Conservation (phyloP, 495 filamentous ascomycete species). For the Hypoxylon fuscum region DNA sequence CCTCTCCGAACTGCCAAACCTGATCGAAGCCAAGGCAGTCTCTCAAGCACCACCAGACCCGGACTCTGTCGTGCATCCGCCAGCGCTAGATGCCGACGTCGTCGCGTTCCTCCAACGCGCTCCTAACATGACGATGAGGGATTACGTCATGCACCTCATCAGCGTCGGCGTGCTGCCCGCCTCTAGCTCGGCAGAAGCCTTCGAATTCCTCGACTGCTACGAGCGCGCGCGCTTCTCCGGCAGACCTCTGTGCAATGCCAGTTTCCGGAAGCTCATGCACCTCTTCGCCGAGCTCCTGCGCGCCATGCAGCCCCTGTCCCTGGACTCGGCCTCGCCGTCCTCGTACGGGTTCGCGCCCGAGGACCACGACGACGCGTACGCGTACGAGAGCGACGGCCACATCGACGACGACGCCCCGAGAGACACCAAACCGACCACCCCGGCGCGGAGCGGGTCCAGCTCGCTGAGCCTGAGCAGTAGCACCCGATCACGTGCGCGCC, state of each 20-base stretch:
- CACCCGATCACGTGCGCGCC: slow-evolving; percentile 30
- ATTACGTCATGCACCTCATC: slow-evolving; percentile 79
- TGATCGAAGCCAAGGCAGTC: slow-evolving; percentile 93
- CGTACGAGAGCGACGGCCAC: slow-evolving; percentile 50
- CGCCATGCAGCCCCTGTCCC: slow-evolving; percentile 72
- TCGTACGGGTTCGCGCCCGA: slow-evolving; percentile 50
- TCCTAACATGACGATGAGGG: slow-evolving; percentile 76
- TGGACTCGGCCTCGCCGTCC: slow-evolving; percentile 59
- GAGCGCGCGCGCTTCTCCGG: slow-evolving; percentile 85
- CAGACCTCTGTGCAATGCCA: slow-evolving; percentile 60
- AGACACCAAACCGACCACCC: slow-evolving; percentile 41
- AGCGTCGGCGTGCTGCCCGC: slow-evolving; percentile 69
- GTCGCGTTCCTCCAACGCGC: slow-evolving; percentile 77
- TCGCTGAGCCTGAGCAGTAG: slow-evolving; percentile 42
- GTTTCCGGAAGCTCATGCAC: slow-evolving; percentile 86
- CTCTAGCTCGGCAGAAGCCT: slow-evolving; percentile 61
- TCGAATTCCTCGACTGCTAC: slow-evolving; percentile 76
- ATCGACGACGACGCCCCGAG: slow-evolving; percentile 58
- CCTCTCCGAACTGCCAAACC: slow-evolving; percentile 85
- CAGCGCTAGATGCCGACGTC: slow-evolving; percentile 63
- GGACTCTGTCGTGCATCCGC: slow-evolving; percentile 49
- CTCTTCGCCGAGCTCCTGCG: slow-evolving; percentile 84
- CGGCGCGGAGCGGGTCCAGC: slow-evolving; percentile 34
- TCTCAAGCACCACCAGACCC: slow-evolving; percentile 77
- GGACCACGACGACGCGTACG: slow-evolving; percentile 34